A percentile compares a stretch with the other conserved stretches of the same genome.
Evolutionary conservation across 1,284 basidiomycete genomes (phyloP).

Genomic region (Flammula alnicola): DNA sequence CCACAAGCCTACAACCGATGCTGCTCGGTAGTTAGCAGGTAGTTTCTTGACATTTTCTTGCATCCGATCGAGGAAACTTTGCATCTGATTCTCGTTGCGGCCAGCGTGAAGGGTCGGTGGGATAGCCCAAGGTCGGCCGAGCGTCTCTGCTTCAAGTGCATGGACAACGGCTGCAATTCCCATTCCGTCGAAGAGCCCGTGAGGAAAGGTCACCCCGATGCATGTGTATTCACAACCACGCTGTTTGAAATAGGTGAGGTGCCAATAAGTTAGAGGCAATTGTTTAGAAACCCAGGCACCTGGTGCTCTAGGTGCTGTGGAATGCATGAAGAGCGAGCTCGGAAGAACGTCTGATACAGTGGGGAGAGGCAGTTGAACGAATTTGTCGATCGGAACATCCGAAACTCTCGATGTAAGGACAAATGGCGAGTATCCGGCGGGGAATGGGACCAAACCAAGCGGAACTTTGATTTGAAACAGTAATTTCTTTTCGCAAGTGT

Average conservation of each 20-base stretch:
- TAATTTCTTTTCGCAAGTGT: conserved; percentile 19
- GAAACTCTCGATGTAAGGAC: conserved; percentile 35
- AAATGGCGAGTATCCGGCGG: conserved; percentile 34
- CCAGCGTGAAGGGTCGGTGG: not conserved
- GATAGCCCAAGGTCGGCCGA: not conserved
- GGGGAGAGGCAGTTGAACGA: conserved; percentile 32
- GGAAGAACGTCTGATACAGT: conserved; percentile 35
- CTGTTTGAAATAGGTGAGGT: conserved; percentile 41
- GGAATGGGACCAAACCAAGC: conserved; percentile 29
- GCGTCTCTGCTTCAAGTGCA: not conserved
- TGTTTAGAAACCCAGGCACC: conserved; percentile 32
- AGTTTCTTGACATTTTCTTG: too few relatives aligned
- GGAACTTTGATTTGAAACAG: conserved; percentile 38
- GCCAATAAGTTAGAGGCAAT: conserved; percentile 42
- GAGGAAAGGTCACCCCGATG: not conserved
- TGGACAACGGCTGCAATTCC: not conserved
- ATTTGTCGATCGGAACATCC: conserved; percentile 33
- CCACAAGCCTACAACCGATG: not conserved
- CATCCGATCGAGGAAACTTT: not conserved
- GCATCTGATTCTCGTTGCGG: not conserved
- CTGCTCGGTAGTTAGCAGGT: not conserved
- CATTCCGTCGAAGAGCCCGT: not conserved
- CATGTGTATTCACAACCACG: not conserved
- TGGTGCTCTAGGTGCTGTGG: conserved; percentile 38
- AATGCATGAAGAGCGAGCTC: conserved; percentile 36